Base-by-base conservation (phyloP, 2,329 filamentous ascomycete genomes). In the Claviceps sp. region DNA sequence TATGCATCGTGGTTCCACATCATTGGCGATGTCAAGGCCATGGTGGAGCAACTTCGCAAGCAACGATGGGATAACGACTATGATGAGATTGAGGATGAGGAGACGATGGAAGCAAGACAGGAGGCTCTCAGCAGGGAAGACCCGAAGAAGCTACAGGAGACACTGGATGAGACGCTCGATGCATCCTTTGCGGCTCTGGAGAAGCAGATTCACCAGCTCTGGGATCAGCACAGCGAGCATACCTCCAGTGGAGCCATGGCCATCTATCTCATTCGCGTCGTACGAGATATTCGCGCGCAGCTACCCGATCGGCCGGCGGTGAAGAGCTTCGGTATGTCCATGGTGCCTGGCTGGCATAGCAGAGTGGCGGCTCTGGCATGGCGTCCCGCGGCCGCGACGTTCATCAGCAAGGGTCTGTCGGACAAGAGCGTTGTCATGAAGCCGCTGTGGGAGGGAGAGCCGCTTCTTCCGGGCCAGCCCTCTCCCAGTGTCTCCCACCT, bases 401-500 rank as follows among this genome's bases (percentile, higher is more conserved):
- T 82, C 49, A 58, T 65, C 1, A 63, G 63, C n/a, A 62, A 62
- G 3, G 64, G 70, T 0, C 64, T 77, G 42, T 65, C 70, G 1
- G 65, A 69, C 47, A 75, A 69, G 51, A 68, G 61, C 30, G 74
- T 87, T 0, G 73, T 76, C 2, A 82, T 84, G 6, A 75, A 82
- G 49, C 74, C 78, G 0, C 71, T 96, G 0, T 96, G 90, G 90
- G 89, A 94, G 63, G 87, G 87, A 0, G 72, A 79, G 40, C 86
- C 87, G 0, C 73, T 80, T 26, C 65, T 95, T 43, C 91, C 91
- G 0, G 75, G 81, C 5, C 87, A 93, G 60, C 89, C 89, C 1
- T 91, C 88, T 0, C 82, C 87, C 0, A 74, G 76, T 20, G 72
- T 81, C 0, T 95, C 95, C 62, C 78, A 76, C 54, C 82, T 94